Evolutionary conservation across 768 basidiomycete genomes (phyloP).

Genomic region (Gymnopilus junonius): DNA sequence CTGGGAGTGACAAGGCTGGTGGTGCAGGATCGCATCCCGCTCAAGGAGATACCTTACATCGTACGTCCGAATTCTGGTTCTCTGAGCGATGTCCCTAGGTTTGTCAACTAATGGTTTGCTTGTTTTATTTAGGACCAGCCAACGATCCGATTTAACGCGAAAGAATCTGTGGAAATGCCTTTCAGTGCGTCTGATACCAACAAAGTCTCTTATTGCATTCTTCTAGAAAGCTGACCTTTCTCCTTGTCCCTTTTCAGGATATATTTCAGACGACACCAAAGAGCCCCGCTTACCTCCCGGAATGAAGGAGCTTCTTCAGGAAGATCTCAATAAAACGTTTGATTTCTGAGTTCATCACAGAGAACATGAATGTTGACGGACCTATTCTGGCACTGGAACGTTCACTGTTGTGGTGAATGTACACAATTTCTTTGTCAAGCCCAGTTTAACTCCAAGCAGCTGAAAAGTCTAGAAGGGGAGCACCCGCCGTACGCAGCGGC

Average conservation of each 20-base stretch:
- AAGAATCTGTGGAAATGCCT: constrained; percentile 98
- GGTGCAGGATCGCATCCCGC: constrained; percentile 72
- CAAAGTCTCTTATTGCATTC: no score
- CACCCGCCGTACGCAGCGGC: no score
- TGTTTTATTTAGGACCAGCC: constrained; percentile 72
- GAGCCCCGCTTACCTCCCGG: constrained; percentile 85
- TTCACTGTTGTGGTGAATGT: no score
- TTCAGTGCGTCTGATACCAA: constrained; percentile 75
- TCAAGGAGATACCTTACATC: constrained; percentile 75
- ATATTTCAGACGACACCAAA: constrained; percentile 50
- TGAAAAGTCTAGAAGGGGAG: no score
- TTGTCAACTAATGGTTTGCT: background rate
- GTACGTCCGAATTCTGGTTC: constrained; percentile 46
- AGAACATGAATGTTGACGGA: no score
- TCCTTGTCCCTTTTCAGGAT: constrained; percentile 37
- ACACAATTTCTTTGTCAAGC: no score
- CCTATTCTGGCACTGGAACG: no score
- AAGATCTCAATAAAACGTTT: constrained; percentile 87
- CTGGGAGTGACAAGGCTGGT: constrained; percentile 88
- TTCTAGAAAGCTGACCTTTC: background rate
- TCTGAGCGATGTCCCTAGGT: no score
- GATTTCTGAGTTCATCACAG: no score
- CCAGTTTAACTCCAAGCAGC: no score
- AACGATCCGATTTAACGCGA: constrained; percentile 83
- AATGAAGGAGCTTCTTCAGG: constrained; percentile 84